Evolutionary conservation across 352 stramenopile species (phyloP).

Genomic region (Globisporangium heterothallicum): DNA sequence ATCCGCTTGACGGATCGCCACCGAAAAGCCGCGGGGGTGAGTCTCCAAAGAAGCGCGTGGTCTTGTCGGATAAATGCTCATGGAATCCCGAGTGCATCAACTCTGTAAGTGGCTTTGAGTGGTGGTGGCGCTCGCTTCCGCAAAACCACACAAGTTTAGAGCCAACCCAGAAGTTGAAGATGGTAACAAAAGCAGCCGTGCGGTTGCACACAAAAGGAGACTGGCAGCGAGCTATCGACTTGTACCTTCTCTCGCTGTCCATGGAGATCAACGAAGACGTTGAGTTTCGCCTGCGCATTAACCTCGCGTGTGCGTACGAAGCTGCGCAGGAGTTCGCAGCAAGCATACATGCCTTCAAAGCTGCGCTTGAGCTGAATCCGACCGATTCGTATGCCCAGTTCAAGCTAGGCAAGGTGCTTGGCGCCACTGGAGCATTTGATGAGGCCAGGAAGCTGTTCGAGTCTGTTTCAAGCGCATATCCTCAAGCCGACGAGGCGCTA

Average conservation of each 20-base stretch:
- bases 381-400: slow-evolving; percentile 50
- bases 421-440: slow-evolving; percentile 28
- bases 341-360: slow-evolving; percentile 37
- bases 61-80: slow-evolving; percentile 52
- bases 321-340: slow-evolving; percentile 27
- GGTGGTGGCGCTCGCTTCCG: slow-evolving; percentile 75
- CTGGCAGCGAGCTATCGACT: slow-evolving; percentile 50
- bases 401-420: slow-evolving; percentile 50
- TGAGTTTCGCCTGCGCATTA: slow-evolving; percentile 56
- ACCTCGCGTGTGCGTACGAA: slow-evolving; percentile 62
- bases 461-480: slow-evolving; percentile 37
- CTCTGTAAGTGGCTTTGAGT: slow-evolving; percentile 73
- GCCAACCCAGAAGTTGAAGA: slow-evolving; percentile 71
- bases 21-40: slow-evolving; percentile 23
- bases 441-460: slow-evolving; percentile 35
- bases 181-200: slow-evolving; percentile 73
- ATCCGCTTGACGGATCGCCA: slow-evolving; percentile 25
- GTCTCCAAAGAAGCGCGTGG: slow-evolving; percentile 27
- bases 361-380: slow-evolving; percentile 36
- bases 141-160: slow-evolving; percentile 54
- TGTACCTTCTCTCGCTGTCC: slow-evolving; percentile 61
- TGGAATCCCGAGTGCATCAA: slow-evolving; percentile 76
- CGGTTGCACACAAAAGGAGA: slow-evolving; percentile 58
- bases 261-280: slow-evolving; percentile 53
- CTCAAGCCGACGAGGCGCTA: slow-evolving; percentile 43